These are phyloP conservation scores for Oryza coarctata DNA, from an alignment of 176 grass and related monocot species.

Conservation along the genomic window DNA sequence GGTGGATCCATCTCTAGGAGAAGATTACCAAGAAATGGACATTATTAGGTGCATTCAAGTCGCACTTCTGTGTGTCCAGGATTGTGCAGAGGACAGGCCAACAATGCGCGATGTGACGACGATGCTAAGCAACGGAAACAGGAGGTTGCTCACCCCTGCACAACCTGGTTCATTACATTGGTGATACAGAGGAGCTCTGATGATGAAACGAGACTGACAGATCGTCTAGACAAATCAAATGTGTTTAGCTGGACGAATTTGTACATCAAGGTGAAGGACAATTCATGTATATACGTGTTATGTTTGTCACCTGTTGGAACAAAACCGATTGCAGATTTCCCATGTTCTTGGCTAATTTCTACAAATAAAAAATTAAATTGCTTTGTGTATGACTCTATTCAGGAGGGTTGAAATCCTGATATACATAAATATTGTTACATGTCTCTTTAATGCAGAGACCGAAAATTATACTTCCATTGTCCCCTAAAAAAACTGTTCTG, in stretches of 20 bases:
- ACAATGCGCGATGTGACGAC: not conserved
- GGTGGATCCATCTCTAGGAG: not conserved
- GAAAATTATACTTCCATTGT: no score
- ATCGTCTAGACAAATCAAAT: not conserved
- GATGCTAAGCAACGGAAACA: not conserved
- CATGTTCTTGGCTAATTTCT: not conserved
- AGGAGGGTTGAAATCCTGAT: no score
- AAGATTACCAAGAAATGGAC: slow-evolving; percentile 21
- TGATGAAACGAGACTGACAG: not conserved
- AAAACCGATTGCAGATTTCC: not conserved
- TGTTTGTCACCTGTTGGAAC: not conserved
- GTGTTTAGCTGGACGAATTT: not conserved
- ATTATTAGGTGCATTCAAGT: slow-evolving; percentile 6
- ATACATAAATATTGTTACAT: no score
- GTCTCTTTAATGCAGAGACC: no score
- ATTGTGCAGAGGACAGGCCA: not conserved
- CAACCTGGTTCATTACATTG: not conserved
- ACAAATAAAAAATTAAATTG: not conserved
- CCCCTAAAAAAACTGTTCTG: no score
- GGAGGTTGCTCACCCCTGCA: not conserved
- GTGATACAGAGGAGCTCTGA: not conserved
- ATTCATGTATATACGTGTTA: not conserved
- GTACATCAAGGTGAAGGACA: not conserved
- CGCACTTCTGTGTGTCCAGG: not conserved
- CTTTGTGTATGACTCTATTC: not conserved